Base-by-base conservation (phyloP, 345 rosid genomes). In the Lumnitzera littorea region DNA sequence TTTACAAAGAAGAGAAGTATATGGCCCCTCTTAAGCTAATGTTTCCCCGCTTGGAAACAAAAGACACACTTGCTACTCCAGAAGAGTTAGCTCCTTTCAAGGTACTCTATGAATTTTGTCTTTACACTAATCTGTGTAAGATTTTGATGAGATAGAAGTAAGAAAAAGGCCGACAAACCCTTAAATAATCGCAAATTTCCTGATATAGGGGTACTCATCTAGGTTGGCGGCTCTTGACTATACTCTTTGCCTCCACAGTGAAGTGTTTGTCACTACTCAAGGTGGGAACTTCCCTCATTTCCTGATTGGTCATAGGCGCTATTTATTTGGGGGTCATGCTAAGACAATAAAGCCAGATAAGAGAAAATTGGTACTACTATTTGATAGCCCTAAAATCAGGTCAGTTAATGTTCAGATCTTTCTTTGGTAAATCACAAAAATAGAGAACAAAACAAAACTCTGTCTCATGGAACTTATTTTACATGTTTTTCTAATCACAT, bases 241-340 rank as follows among this genome's bases (percentile, higher is more conserved):
- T 65, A 85, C 91, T 11, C 85, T 94, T 71, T 89, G 99, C 75
- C 87, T 94, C 74, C 87, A 85, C 71, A 94, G 97, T 53, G 95
- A 87, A 78, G 99, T 84, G 58, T 90, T 92, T 75, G 91, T 87
- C 74, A 87, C 97, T 12, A 90, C 99, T 20, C 99, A 90, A 84
- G 99, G 99, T 60, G 99, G 99, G 63, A 94, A 94, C 60, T 94
- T 87, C 65, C 99, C 99, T 13, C 98, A 89, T 76, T 92, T 92
- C 82, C 81, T 92, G 72, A 87, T 82, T 74, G 98, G 98, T 65
- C 98, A 89, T 58, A 79, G 98, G 57, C 96, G 91, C 2, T 89
- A 87, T 75, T 78, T 87, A 63, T 82, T 78, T 74, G 87, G 89
- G 74, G 98, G 98, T 52, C 98, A 92, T 58, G 85, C 97, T 0